These are phyloP conservation scores for Kazachstania bromeliacearum DNA, from an alignment of 805 yeast genomes.

Conservation along the genomic window DNA sequence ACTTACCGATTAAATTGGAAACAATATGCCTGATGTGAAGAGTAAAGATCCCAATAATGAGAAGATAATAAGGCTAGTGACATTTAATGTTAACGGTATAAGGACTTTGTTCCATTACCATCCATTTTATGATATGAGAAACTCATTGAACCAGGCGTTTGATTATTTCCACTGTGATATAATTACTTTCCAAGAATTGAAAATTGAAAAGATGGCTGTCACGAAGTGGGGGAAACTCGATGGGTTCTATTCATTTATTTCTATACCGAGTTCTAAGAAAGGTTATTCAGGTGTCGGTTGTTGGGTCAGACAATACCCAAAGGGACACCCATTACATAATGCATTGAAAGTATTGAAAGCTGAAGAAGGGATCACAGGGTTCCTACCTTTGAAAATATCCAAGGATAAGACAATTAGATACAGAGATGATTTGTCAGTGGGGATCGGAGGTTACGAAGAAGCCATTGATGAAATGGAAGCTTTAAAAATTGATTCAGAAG, in stretches of 20 bases:
- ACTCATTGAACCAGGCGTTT: constrained; percentile 36
- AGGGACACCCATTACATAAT: constrained; percentile 33
- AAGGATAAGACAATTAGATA: constrained; percentile 9
- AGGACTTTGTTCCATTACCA: constrained; percentile 71
- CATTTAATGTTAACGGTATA: constrained; percentile 81
- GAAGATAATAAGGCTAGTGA: constrained; percentile 27
- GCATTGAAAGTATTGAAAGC: constrained; percentile 54
- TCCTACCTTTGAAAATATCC: constrained; percentile 20
- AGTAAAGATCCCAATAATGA: not conserved
- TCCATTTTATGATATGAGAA: constrained; percentile 60
- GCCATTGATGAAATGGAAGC: constrained; percentile 32
- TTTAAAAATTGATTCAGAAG: constrained; percentile 63
- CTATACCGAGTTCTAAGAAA: constrained; percentile 56
- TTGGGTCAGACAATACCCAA: constrained; percentile 48
- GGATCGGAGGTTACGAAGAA: constrained; percentile 68
- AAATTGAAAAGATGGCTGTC: constrained; percentile 43
- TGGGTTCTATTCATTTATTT: constrained; percentile 54
- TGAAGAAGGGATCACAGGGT: constrained; percentile 89
- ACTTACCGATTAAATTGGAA: too few species aligned
- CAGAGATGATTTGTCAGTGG: constrained; percentile 14
- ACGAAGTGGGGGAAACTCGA: constrained; percentile 41
- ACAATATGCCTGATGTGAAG: too few species aligned
- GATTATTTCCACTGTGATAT: constrained; percentile 56
- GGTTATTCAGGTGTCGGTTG: constrained; percentile 93
- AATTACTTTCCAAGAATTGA: constrained; percentile 80